Conservation (phyloP, 106 monocot genomes). For the Platanthera zijinensis region DNA sequence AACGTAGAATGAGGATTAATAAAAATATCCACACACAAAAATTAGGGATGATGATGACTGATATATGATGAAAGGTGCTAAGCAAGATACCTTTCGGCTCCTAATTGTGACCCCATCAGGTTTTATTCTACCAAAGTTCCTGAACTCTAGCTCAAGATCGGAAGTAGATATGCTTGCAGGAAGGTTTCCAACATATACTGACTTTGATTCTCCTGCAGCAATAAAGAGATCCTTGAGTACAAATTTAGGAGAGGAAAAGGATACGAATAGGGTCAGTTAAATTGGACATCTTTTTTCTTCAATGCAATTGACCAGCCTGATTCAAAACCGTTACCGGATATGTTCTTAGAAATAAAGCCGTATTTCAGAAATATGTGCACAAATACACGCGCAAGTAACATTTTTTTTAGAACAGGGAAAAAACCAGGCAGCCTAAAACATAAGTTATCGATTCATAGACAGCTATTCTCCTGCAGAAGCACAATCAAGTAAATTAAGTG, state of each 20-base stretch:
- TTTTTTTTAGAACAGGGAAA: background rate
- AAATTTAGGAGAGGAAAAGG: background rate
- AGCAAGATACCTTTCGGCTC: constrained; percentile 50
- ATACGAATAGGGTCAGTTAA: background rate
- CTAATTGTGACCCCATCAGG: constrained; percentile 47
- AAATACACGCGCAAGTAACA: background rate
- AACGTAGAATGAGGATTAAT: background rate
- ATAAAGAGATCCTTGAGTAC: background rate
- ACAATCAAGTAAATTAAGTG: background rate
- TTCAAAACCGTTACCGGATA: background rate
- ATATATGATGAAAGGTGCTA: background rate
- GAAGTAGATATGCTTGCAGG: constrained; percentile 31
- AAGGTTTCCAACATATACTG: constrained; percentile 74
- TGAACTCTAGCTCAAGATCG: constrained; percentile 62
- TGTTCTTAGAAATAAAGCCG: background rate
- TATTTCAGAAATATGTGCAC: background rate
- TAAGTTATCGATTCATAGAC: no score
- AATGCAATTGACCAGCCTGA: no score
- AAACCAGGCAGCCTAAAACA: background rate
- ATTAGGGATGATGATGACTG: background rate
- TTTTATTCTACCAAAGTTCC: constrained; percentile 56
- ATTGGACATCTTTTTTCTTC: no score
- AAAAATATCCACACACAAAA: background rate
- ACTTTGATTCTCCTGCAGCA: constrained; percentile 50
- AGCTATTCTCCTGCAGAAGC: background rate